Percentiles rank a stretch among this genome's conserved stretches.
These are phyloP conservation scores for Venturiaceae sp. DNA, from an alignment of 2,329 filamentous ascomycete species.

Conservation along the genomic window DNA sequence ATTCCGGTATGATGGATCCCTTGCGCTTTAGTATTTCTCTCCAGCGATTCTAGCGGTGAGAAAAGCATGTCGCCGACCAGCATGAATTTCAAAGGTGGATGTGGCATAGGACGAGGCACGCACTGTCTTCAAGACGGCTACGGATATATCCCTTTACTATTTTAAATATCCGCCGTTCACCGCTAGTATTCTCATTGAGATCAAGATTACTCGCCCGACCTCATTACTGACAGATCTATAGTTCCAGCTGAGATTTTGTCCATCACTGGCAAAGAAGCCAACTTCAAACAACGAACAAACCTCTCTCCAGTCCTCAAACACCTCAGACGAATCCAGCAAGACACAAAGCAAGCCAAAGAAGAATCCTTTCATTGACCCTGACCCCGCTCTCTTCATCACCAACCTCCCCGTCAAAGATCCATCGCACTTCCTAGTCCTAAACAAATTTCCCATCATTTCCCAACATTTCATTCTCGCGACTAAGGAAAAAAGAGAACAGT, in stretches of 20 bases:
- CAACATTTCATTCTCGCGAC: constrained; percentile 66
- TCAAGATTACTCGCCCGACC: not conserved
- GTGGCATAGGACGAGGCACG: not conserved
- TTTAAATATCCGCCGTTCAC: not conserved
- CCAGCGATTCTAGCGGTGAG: not conserved
- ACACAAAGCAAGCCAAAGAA: constrained; percentile 26
- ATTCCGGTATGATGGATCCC: constrained; percentile 21
- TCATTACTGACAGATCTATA: constrained; percentile 20
- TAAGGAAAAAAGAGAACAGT: constrained; percentile 53
- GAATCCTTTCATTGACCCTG: constrained; percentile 58
- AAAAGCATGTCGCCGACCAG: not conserved
- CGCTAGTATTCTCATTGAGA: not conserved
- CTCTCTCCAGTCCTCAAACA: too few relatives aligned
- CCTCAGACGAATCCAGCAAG: too few relatives aligned
- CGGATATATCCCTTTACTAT: not conserved
- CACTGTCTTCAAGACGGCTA: not conserved
- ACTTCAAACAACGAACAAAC: constrained; percentile 8
- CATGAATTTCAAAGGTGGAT: not conserved
- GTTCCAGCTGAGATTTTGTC: constrained; percentile 67
- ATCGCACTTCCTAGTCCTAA: constrained; percentile 56
- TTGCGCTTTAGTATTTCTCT: not conserved
- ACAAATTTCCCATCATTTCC: constrained; percentile 64
- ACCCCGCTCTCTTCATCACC: constrained; percentile 43
- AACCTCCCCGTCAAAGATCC: constrained; percentile 33
- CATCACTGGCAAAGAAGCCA: constrained; percentile 56